Evolutionary conservation across 768 basidiomycete genomes (phyloP).

Genomic region (Psilocybe cyanescens): DNA sequence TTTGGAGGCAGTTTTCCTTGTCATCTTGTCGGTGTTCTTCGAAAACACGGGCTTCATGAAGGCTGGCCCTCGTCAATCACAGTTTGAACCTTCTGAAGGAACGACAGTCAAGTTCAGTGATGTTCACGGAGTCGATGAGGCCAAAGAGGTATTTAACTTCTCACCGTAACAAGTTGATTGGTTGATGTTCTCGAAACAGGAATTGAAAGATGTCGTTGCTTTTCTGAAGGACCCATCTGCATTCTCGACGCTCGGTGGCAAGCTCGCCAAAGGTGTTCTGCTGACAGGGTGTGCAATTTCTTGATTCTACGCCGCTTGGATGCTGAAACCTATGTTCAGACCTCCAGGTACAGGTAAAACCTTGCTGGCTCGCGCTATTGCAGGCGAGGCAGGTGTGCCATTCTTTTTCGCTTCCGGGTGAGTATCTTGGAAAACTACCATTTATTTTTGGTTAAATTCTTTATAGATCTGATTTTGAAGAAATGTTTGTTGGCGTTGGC

Average conservation of each 20-base stretch:
- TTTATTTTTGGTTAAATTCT: constrained; percentile 15
- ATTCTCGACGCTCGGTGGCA: constrained; percentile 91
- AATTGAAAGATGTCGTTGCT: constrained; percentile 92
- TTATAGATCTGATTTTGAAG: constrained; percentile 89
- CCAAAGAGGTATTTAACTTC: constrained; percentile 66
- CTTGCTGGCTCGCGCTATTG: constrained; percentile 94
- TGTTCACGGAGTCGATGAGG: constrained; percentile 97
- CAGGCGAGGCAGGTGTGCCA: constrained; percentile 97
- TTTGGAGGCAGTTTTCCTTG: constrained; percentile 65
- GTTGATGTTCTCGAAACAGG: constrained; percentile 44
- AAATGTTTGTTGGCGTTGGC: constrained; percentile 96
- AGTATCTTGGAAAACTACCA: constrained; percentile 19
- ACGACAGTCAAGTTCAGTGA: constrained; percentile 91
- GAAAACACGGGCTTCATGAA: constrained; percentile 95
- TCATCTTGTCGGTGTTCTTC: constrained; percentile 85
- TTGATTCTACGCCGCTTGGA: neutral
- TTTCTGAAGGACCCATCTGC: constrained; percentile 93
- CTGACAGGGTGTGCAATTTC: constrained; percentile 64
- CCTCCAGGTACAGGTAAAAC: constrained; percentile 98
- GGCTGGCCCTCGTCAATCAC: constrained; percentile 76
- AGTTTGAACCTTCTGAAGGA: constrained; percentile 83
- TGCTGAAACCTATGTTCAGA: constrained; percentile 29
- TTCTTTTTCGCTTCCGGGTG: constrained; percentile 97
- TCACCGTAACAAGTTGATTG: neutral
- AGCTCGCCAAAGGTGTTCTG: constrained; percentile 91